A percentile compares a stretch with the other conserved stretches of the same genome.
Conservation (phyloP, 345 rosid genomes). For the Luvunga scandens region DNA sequence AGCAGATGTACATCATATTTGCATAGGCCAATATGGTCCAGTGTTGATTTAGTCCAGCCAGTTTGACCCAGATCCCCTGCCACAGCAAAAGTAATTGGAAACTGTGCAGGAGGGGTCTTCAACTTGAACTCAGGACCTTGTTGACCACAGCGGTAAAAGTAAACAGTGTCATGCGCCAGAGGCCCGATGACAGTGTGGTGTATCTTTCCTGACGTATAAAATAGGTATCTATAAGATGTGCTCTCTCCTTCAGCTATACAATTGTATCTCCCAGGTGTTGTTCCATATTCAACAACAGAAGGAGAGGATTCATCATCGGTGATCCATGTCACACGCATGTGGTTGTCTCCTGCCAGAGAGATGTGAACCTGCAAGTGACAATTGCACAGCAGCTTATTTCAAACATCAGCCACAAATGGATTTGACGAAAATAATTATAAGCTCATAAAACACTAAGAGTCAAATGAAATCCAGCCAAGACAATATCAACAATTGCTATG, state of each 20-base stretch:
- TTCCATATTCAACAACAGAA: slow-evolving; percentile 78
- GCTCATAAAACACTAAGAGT: neutral
- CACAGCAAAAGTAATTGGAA: slow-evolving; percentile 84
- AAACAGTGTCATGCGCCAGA: slow-evolving; percentile 53
- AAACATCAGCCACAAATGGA: neutral
- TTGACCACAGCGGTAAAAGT: slow-evolving; percentile 81
- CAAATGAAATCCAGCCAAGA: neutral
- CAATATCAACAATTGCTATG: neutral
- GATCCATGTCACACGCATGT: slow-evolving; percentile 80
- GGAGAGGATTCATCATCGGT: slow-evolving; percentile 61
- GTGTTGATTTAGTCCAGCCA: slow-evolving; percentile 92
- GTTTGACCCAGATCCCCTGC: slow-evolving; percentile 97
- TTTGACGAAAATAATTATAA: neutral
- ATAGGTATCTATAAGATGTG: slow-evolving; percentile 66
- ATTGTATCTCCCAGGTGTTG: slow-evolving; percentile 59
- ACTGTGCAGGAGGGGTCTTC: slow-evolving; percentile 73
- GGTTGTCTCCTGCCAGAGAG: slow-evolving; percentile 82
- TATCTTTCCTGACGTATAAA: slow-evolving; percentile 88
- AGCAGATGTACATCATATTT: slow-evolving; percentile 75
- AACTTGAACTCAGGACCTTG: slow-evolving; percentile 83
- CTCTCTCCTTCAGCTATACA: slow-evolving; percentile 61
- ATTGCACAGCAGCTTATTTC: neutral
- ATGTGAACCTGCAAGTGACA: slow-evolving; percentile 48
- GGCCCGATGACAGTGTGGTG: slow-evolving; percentile 90
- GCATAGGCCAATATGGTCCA: slow-evolving; percentile 77